A percentile compares a stretch with the other conserved stretches of the same genome.
These are phyloP conservation scores for Cinnamomum chago DNA, from an alignment of 164 flowering plant genomes.

Conservation along the genomic window DNA sequence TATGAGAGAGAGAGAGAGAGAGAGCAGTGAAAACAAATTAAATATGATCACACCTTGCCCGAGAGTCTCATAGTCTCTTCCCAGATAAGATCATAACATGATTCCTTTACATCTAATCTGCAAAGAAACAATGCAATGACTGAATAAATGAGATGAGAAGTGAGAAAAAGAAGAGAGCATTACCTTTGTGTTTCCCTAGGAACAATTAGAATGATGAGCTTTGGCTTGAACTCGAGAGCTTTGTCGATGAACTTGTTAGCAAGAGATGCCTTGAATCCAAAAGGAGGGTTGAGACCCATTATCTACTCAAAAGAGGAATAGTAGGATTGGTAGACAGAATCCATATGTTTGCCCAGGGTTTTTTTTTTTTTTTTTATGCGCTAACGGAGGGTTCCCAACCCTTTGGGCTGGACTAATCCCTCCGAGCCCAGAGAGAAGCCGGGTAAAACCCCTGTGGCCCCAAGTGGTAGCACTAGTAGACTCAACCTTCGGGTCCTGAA, in stretches of 20 bases:
- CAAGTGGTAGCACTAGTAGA: too few relatives aligned
- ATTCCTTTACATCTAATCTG: constrained; percentile 63
- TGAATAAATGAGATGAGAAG: background rate
- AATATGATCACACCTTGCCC: constrained; percentile 50
- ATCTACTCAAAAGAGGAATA: constrained; percentile 32
- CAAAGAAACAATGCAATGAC: background rate
- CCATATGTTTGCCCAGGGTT: too few relatives aligned
- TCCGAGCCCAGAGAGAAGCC: too few relatives aligned
- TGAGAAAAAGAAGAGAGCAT: background rate
- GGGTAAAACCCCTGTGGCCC: too few relatives aligned
- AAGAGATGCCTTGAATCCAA: constrained; percentile 63
- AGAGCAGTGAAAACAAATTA: background rate
- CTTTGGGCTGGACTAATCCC: too few relatives aligned
- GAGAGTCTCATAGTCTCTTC: constrained; percentile 48
- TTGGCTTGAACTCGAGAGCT: constrained; percentile 87
- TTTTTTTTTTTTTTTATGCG: too few relatives aligned
- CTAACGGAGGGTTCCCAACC: too few relatives aligned
- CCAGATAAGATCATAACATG: constrained; percentile 59
- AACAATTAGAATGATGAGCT: constrained; percentile 80
- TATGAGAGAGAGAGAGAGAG: background rate
- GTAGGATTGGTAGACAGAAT: background rate
- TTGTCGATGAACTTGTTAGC: constrained; percentile 76
- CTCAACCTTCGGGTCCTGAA: too few relatives aligned
- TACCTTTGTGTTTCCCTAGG: constrained; percentile 79
- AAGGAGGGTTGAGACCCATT: constrained; percentile 92